Conservation (phyloP, 2,329 filamentous ascomycete species). For the Talaromyces amestolkiae region DNA sequence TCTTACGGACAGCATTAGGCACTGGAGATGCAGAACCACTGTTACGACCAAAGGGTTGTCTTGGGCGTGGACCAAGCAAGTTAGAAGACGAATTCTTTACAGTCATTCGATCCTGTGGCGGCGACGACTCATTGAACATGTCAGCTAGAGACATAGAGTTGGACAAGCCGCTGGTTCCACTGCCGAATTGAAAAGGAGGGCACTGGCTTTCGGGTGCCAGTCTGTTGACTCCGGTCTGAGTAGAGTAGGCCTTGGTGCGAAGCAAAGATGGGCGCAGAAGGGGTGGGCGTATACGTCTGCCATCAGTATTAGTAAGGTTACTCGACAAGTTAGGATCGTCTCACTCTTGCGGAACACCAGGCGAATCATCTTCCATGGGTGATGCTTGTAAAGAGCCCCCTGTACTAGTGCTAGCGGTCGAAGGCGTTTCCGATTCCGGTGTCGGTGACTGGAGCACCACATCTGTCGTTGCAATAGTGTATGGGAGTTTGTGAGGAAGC, state of each 20-base stretch:
- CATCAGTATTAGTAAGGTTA: not conserved
- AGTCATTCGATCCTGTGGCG: slow-evolving; percentile 66
- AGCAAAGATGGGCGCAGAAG: slow-evolving; percentile 72
- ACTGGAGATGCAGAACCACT: slow-evolving; percentile 72
- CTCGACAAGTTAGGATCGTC: slow-evolving; percentile 20
- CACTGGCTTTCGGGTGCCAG: slow-evolving; percentile 63
- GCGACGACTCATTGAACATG: slow-evolving; percentile 72
- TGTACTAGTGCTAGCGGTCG: slow-evolving; percentile 43
- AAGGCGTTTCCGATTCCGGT: slow-evolving; percentile 49
- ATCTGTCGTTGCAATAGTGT: slow-evolving; percentile 53
- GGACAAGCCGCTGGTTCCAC: slow-evolving; percentile 51
- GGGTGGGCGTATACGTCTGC: slow-evolving; percentile 64
- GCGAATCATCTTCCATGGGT: slow-evolving; percentile 35
- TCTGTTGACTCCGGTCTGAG: slow-evolving; percentile 62
- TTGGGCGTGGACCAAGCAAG: slow-evolving; percentile 60
- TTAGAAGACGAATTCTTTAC: slow-evolving; percentile 58
- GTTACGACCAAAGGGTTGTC: slow-evolving; percentile 63
- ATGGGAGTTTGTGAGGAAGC: slow-evolving; percentile 79
- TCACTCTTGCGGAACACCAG: slow-evolving; percentile 35
- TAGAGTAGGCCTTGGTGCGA: slow-evolving; percentile 71
- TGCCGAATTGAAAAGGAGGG: slow-evolving; percentile 74
- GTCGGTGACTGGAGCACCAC: slow-evolving; percentile 71
- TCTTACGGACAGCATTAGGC: slow-evolving; percentile 64
- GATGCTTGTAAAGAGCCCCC: slow-evolving; percentile 42
- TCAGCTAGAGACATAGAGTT: slow-evolving; percentile 70